These are phyloP conservation scores for Loxodes magnus DNA, from an alignment of 73 alveolate genomes.

Conservation along the genomic window DNA sequence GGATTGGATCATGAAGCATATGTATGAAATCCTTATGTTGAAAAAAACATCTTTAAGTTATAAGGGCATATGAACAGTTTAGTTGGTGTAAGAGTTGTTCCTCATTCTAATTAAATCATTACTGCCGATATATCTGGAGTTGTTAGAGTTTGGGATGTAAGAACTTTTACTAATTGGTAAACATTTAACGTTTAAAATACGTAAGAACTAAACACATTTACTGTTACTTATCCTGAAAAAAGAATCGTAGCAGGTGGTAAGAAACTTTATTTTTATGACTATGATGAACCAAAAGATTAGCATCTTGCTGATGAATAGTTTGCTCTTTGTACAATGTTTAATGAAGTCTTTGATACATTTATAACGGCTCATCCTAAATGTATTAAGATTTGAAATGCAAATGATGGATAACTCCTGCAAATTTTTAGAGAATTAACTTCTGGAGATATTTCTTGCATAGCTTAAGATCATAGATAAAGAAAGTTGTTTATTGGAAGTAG, in stretches of 20 bases:
- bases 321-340: slow-evolving; percentile 82
- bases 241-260: slow-evolving; percentile 89
- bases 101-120: slow-evolving; percentile 80
- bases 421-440: slow-evolving; percentile 88
- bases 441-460: slow-evolving; percentile 88
- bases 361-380: slow-evolving; percentile 96
- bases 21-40: slow-evolving; percentile 94
- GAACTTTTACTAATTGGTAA: slow-evolving; percentile 83
- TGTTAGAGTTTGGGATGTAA: slow-evolving; percentile 94
- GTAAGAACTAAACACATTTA: slow-evolving; percentile 83
- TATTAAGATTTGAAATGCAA: slow-evolving; percentile 93
- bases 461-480: slow-evolving; percentile 83
- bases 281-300: slow-evolving; percentile 97
- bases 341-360: slow-evolving; percentile 79
- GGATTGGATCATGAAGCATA: slow-evolving; percentile 86
- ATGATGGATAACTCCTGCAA: slow-evolving; percentile 77
- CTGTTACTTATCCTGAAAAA: slow-evolving; percentile 85
- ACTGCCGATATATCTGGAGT: slow-evolving; percentile 97
- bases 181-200: slow-evolving; percentile 88
- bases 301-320: slow-evolving; percentile 91
- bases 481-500: slow-evolving; percentile 92
- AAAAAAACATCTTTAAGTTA: slow-evolving; percentile 85
- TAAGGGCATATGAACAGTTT: slow-evolving; percentile 94
- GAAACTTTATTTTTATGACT: slow-evolving; percentile 84
- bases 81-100: slow-evolving; percentile 89